Conservation (phyloP, 2,329 filamentous ascomycete genomes). For the Stachybotrys echinatus region DNA sequence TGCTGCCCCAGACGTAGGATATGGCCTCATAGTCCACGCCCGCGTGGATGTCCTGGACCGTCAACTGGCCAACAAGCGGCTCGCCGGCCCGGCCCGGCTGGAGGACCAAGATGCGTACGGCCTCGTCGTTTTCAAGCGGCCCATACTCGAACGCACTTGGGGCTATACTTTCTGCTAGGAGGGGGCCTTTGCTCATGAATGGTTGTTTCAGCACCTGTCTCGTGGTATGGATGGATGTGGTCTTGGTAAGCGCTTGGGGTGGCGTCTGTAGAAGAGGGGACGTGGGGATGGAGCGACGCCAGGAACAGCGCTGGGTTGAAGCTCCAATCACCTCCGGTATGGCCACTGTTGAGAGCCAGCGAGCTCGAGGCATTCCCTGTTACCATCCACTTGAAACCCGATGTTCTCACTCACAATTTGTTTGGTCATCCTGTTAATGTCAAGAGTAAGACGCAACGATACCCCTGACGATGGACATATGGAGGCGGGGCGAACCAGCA, state of each 20-base stretch:
- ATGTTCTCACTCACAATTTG: too few species aligned
- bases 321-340: neutral
- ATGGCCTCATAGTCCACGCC: constrained; percentile 23
- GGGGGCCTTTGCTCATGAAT: neutral
- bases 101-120: constrained; percentile 26
- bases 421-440: too few species aligned
- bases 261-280: too few species aligned
- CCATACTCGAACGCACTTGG: constrained; percentile 13
- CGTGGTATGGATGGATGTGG: too few species aligned
- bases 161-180: neutral
- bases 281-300: neutral
- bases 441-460: too few species aligned
- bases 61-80: constrained; percentile 20
- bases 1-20: constrained; percentile 30
- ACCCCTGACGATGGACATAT: neutral
- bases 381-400: too few species aligned
- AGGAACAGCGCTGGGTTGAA: neutral
- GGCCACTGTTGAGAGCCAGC: neutral
- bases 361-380: neutral
- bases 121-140: constrained; percentile 11
- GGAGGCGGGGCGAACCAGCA: neutral
- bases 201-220: neutral
- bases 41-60: constrained; percentile 15
- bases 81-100: constrained; percentile 18
- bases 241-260: too few species aligned